These are phyloP conservation scores for Xylariaceae sp. DNA, from an alignment of 2,329 filamentous ascomycete genomes.

Conservation along the genomic window DNA sequence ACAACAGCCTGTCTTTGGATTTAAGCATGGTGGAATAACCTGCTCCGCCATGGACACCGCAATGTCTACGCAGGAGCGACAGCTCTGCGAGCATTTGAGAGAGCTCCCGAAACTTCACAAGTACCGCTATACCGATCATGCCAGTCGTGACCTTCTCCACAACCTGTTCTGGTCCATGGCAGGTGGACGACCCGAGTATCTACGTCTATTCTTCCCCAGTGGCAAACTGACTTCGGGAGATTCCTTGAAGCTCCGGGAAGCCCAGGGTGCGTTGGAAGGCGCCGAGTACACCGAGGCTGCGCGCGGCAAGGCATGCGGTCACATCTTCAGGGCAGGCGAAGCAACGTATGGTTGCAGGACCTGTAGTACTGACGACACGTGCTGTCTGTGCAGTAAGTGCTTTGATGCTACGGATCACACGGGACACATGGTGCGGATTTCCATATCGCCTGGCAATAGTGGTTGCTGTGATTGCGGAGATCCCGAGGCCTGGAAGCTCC, in stretches of 20 bases:
- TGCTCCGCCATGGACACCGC: conserved; percentile 43
- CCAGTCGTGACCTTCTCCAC: conserved; percentile 66
- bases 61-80: conserved; percentile 66
- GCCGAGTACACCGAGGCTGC: conserved; percentile 92
- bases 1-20: not conserved
- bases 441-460: conserved; percentile 81
- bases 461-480: conserved; percentile 98
- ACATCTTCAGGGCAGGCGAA: conserved; percentile 94
- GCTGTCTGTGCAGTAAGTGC: conserved; percentile 87
- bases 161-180: conserved; percentile 85
- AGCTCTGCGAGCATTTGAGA: conserved; percentile 77
- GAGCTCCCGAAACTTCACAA: conserved; percentile 67
- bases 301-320: conserved; percentile 87
- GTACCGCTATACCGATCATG: conserved; percentile 69
- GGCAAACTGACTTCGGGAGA: conserved; percentile 57
- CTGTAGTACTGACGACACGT: conserved; percentile 91
- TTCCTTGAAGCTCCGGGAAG: conserved; percentile 72
- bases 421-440: conserved; percentile 86
- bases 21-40: conserved; percentile 22
- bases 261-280: conserved; percentile 87
- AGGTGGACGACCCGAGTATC: conserved; percentile 65
- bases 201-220: conserved; percentile 76
- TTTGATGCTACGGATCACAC: conserved; percentile 95
- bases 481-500: conserved; percentile 84
- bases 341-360: conserved; percentile 92